Percentiles rank a stretch among this genome's conserved stretches.
Conservation (phyloP, 768 basidiomycete genomes). For the Chiua virens region DNA sequence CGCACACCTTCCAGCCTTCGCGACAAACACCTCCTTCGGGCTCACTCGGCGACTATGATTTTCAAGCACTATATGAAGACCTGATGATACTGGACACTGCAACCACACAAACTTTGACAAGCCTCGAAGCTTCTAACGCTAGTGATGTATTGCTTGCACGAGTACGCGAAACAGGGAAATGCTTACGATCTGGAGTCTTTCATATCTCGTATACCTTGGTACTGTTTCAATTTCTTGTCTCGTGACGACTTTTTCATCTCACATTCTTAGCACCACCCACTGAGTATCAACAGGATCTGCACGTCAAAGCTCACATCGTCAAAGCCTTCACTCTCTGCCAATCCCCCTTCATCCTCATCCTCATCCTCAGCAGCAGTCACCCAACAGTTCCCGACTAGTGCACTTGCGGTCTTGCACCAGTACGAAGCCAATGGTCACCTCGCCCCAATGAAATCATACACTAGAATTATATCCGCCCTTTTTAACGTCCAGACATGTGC, state of each 20-base stretch:
- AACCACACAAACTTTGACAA: constrained; percentile 4
- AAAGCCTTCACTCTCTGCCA: constrained; percentile 1
- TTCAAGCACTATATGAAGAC: constrained; percentile 39
- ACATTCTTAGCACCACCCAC: constrained; percentile 39
- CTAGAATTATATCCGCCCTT: constrained; percentile 59
- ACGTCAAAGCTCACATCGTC: constrained; percentile 64
- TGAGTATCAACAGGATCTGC: constrained; percentile 63
- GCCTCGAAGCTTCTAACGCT: constrained; percentile 37
- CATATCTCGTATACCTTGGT: constrained; percentile 47
- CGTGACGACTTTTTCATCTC: not conserved
- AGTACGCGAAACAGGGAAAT: constrained; percentile 50
- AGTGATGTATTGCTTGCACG: constrained; percentile 48
- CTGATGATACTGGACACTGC: constrained; percentile 32
- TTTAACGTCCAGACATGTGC: constrained; percentile 43
- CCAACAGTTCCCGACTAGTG: constrained; percentile 54
- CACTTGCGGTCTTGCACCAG: constrained; percentile 65
- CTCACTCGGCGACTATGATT: constrained; percentile 21
- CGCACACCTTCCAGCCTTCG: not conserved
- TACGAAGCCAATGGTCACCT: constrained; percentile 66
- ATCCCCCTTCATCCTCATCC: constrained; percentile 14
- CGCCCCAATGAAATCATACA: constrained; percentile 76
- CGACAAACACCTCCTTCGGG: not conserved
- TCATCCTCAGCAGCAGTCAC: constrained; percentile 16
- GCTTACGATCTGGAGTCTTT: constrained; percentile 45
- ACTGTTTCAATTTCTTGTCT: constrained; percentile 8